These are phyloP conservation scores for Picochlorum costavermella DNA, from an alignment of 139 green algal species.

Conservation along the genomic window DNA sequence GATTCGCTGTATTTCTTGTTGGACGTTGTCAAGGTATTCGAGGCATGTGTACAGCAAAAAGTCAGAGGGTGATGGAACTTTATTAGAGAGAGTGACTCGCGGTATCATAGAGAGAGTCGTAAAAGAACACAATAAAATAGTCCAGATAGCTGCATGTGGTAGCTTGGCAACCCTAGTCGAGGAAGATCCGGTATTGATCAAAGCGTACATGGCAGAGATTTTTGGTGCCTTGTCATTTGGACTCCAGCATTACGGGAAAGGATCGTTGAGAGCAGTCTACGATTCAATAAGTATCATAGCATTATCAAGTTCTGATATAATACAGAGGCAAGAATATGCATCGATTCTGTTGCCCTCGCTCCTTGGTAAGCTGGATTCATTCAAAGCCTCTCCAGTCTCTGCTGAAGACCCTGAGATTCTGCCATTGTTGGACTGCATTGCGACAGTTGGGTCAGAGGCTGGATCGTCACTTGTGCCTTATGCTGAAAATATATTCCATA, in stretches of 20 bases:
- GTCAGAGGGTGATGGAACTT: conserved; percentile 9
- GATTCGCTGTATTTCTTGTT: conserved; percentile 72
- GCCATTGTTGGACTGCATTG: conserved; percentile 82
- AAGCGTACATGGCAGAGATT: background rate
- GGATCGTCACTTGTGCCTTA: conserved; percentile 45
- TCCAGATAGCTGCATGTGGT: conserved; percentile 83
- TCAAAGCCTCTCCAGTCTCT: conserved; percentile 21
- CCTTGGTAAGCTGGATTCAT: conserved; percentile 17
- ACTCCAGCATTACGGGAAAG: conserved; percentile 44
- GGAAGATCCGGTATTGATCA: conserved; percentile 15
- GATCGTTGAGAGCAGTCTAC: conserved; percentile 75
- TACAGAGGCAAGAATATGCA: conserved; percentile 27
- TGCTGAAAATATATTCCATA: conserved; percentile 52
- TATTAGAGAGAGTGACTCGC: conserved; percentile 45
- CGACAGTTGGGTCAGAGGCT: conserved; percentile 33
- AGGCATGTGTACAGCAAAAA: conserved; percentile 56
- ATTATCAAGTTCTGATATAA: conserved; percentile 34
- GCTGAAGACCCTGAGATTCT: conserved; percentile 55
- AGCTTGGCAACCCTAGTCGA: conserved; percentile 70
- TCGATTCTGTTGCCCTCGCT: conserved; percentile 18
- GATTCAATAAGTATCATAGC: conserved; percentile 72
- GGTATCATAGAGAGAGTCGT: conserved; percentile 56
- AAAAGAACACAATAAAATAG: conserved; percentile 73
- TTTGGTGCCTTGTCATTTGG: conserved; percentile 41
- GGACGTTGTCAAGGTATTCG: conserved; percentile 78